Base-by-base conservation (phyloP, 1,284 basidiomycete genomes). In the Trichosporon coremiiforme region DNA sequence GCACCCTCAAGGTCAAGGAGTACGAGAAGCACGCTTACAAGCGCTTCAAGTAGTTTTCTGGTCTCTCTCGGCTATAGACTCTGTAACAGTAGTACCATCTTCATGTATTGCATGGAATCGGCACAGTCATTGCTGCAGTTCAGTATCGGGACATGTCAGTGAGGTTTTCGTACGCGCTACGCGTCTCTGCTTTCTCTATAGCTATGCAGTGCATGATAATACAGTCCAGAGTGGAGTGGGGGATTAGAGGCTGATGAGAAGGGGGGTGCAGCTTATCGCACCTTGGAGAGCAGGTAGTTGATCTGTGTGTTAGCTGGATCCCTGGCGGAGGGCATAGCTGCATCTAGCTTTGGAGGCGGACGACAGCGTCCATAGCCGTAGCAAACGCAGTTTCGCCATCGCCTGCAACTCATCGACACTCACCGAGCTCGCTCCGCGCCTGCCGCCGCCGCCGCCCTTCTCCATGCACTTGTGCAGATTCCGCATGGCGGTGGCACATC, bases 1-100 rank as follows among this genome's bases (percentile, higher is more conserved):
- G 88, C 63, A 88, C 83, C 72, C 81, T 80, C 72, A 89, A 88
- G 75, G 85, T 85, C 22, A 88, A 91, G 71, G 90, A 91, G 82
- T 93, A 93, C 84, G 93, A 95, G 82, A 95, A 93, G 78, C 91
- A 93, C 82, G 90, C 91, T 7, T 95, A 90, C 88, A 95, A 94
- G 85, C 86, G 88, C 64, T 95, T 95, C 83, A 88, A 78, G 55
- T 84, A 78, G 60, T 33, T 20, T 62, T 62, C 33, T 33, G 57
- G 57, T 62, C 57, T 33, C 57, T 62, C 31, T 62, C 31, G 29
- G 29, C 22, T 22, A 62, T 62, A 64, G 55, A 47, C 35, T 41
- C 38, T 64, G 63, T 64, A 64, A 62, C 57, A 62, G 57, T 62
- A 62, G 31, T n/a, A 62, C 57, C 57, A 33, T 62, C 29, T 33